A percentile compares a stretch with the other conserved stretches of the same genome.
Conservation (phyloP, 306 rosid species). For the Prunus persica region DNA sequence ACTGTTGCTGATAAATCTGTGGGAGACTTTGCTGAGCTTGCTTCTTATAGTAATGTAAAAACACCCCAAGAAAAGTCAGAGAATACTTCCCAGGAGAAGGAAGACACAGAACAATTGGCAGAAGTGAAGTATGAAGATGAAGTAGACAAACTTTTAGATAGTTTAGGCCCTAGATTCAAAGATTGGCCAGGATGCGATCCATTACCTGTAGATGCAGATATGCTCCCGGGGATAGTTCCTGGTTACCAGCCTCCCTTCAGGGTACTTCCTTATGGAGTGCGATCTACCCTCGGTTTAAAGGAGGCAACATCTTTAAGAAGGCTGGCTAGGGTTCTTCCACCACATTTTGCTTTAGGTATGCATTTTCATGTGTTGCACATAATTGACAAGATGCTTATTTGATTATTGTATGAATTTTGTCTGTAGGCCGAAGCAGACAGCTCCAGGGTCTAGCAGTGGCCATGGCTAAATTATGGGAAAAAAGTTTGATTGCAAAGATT, state of each 20-base stretch:
- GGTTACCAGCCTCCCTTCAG: constrained; percentile 87
- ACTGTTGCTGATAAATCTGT: constrained; percentile 25
- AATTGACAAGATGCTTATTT: constrained; percentile 17
- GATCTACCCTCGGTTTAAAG: constrained; percentile 61
- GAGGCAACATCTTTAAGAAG: constrained; percentile 83
- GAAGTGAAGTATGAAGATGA: constrained; percentile 73
- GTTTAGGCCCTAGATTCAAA: constrained; percentile 79
- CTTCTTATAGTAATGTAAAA: constrained; percentile 32
- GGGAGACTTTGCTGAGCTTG: constrained; percentile 32
- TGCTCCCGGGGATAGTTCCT: constrained; percentile 72
- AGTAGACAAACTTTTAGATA: constrained; percentile 69
- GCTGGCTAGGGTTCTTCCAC: constrained; percentile 91
- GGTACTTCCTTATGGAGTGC: constrained; percentile 91
- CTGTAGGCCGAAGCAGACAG: constrained; percentile 82
- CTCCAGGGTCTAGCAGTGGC: constrained; percentile 92
- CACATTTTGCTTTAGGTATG: constrained; percentile 93
- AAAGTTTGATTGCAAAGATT: constrained; percentile 81
- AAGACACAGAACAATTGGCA: constrained; percentile 30
- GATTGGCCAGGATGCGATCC: constrained; percentile 96
- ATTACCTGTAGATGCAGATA: constrained; percentile 85
- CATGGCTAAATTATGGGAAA: constrained; percentile 79
- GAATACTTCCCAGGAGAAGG: constrained; percentile 35
- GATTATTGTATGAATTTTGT: constrained; percentile 22
- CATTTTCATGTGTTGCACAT: constrained; percentile 11
- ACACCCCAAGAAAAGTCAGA: constrained; percentile 28